Percentiles rank a stretch among this genome's conserved stretches.
phyloP scores from a whole-genome alignment of 768 basidiomycete genomes.

The Coprinopsis cinerea region DNA sequence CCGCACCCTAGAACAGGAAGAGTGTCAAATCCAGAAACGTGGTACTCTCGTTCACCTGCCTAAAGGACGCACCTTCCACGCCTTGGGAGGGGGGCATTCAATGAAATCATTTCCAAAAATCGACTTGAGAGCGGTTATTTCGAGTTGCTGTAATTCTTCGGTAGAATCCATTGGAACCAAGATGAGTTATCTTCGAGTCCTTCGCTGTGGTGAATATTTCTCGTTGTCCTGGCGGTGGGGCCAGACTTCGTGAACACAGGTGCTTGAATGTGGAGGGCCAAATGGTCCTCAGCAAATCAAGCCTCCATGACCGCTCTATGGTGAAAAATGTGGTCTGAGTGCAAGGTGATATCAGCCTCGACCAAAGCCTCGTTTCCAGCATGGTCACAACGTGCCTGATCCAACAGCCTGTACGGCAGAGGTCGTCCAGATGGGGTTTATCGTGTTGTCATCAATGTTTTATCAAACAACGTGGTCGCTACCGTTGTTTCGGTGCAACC shows the following conservation, averaged over 20 bases:
- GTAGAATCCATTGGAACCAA: conserved; percentile 59
- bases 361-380: background rate
- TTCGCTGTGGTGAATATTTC: conserved; percentile 9
- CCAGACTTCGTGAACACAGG: conserved; percentile 27
- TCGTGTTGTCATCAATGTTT: conserved; percentile 5
- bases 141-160: conserved; percentile 58
- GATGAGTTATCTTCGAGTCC: conserved; percentile 18
- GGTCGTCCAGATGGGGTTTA: conserved; percentile 11
- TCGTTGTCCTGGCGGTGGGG: conserved; percentile 14
- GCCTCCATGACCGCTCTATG: conserved; percentile 47
- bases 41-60: background rate
- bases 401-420: background rate
- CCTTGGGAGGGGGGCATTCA: conserved; percentile 67
- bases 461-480: background rate
- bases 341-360: conserved; percentile 3
- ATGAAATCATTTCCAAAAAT: conserved; percentile 79
- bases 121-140: conserved; percentile 74
- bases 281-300: conserved; percentile 69
- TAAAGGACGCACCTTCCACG: conserved; percentile 62
- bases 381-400: conserved; percentile 23
- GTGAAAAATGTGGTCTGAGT: conserved; percentile 12
- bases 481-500: background rate
- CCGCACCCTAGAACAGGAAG: conserved; percentile 46
- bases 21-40: conserved; percentile 7
- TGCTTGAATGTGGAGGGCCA: conserved; percentile 61